A percentile compares a stretch with the other conserved stretches of the same genome.
Evolutionary conservation across 2,329 filamentous ascomycete genomes (phyloP).

Genomic region (Fusarium udum): DNA sequence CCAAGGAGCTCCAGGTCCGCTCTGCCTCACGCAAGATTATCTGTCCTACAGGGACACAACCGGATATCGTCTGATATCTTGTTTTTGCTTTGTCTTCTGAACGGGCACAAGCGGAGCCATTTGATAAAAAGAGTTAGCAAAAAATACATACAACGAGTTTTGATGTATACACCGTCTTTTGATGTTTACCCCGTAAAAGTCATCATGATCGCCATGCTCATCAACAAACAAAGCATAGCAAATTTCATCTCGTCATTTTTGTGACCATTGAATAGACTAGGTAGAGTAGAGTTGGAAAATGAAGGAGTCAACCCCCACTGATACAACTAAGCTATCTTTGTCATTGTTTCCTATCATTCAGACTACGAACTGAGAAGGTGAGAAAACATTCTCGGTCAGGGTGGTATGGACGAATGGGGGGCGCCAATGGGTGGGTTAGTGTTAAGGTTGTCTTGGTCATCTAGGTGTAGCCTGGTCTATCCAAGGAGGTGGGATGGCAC

Average conservation of each 20-base stretch:
- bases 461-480: constrained; percentile 18
- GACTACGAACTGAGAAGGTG: constrained; percentile 12
- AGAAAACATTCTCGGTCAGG: constrained; percentile 13
- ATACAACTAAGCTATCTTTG: constrained; percentile 23
- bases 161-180: constrained; percentile 35
- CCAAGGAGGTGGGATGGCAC: constrained; percentile 30
- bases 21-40: constrained; percentile 1
- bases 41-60: background rate
- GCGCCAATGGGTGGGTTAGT: constrained; percentile 20
- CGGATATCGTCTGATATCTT: constrained; percentile 1
- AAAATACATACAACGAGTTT: background rate
- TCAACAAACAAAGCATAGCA: constrained; percentile 1
- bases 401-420: constrained; percentile 30
- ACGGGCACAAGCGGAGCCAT: background rate
- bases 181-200: background rate
- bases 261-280: background rate
- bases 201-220: constrained; percentile 2
- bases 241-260: constrained; percentile 23
- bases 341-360: constrained; percentile 37
- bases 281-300: background rate
- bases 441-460: constrained; percentile 39
- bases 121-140: background rate
- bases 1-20: constrained; percentile 23
- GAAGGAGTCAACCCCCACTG: constrained; percentile 10
- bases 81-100: background rate